phyloP scores from a whole-genome alignment of 306 rosid genomes.

The Abrus pulchellus region DNA sequence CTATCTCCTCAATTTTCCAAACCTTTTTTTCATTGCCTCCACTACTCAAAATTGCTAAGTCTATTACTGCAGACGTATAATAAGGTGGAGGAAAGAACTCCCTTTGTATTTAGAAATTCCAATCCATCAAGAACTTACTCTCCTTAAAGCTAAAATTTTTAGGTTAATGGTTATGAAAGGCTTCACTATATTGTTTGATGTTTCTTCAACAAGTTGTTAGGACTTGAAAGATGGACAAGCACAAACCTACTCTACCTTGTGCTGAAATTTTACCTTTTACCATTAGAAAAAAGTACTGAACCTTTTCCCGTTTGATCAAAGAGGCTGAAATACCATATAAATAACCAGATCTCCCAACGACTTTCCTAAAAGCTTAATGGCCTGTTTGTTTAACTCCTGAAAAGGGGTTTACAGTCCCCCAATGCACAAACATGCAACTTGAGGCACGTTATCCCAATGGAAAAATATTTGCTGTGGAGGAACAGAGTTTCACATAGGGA shows the following conservation, averaged over 20 bases:
- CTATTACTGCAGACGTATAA: neutral
- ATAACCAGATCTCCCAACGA: neutral
- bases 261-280: neutral
- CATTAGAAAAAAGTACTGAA: neutral
- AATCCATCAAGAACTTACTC: neutral
- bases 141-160: neutral
- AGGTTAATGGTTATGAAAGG: neutral
- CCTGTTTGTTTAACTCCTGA: neutral
- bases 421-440: too few relatives aligned
- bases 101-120: neutral
- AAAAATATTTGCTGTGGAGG: too few relatives aligned
- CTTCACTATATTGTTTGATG: slow-evolving; percentile 2
- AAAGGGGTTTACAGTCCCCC: too few relatives aligned
- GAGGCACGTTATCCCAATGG: too few relatives aligned
- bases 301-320: neutral
- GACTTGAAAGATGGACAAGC: neutral
- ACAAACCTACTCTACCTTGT: neutral
- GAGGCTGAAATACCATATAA: neutral
- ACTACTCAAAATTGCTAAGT: neutral
- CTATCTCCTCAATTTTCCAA: neutral
- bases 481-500: too few relatives aligned
- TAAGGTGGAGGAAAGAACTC: neutral
- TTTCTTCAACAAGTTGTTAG: neutral
- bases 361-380: neutral
- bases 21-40: neutral